Percentiles rank a stretch among this genome's conserved stretches.
phyloP scores from a whole-genome alignment of 164 flowering plant species.

The Umbellularia californica region DNA sequence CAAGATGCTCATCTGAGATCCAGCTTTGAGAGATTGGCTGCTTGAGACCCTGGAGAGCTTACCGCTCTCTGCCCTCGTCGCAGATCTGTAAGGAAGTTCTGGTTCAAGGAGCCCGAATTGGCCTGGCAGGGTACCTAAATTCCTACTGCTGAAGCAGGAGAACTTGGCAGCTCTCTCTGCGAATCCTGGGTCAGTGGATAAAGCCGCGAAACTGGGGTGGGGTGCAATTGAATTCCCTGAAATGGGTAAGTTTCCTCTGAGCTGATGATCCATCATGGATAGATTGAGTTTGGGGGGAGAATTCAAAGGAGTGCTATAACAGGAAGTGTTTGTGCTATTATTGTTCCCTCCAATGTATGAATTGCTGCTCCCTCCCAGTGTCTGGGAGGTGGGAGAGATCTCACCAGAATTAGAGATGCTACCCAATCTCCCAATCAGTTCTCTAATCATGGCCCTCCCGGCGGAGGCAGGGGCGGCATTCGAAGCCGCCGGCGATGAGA shows the following conservation, averaged over 20 bases:
- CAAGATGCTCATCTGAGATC: conserved; percentile 28
- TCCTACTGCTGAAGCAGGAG: conserved; percentile 58
- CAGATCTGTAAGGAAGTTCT: conserved; percentile 30
- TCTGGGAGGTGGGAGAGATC: conserved; percentile 32
- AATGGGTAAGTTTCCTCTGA: conserved; percentile 26
- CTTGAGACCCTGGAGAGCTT: conserved; percentile 55
- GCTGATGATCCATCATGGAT: conserved; percentile 34
- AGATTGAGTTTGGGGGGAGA: conserved; percentile 66
- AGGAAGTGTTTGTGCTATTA: conserved; percentile 36
- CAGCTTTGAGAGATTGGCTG: conserved; percentile 45
- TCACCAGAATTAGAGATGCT: conserved; percentile 53
- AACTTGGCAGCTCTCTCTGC: conserved; percentile 79
- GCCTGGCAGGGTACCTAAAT: conserved; percentile 29
- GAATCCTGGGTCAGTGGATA: conserved; percentile 71
- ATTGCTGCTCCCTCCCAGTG: conserved; percentile 7
- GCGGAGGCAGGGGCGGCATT: conserved; percentile 17
- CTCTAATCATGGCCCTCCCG: conserved; percentile 41
- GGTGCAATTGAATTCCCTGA: conserved; percentile 17
- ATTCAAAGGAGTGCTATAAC: conserved; percentile 55
- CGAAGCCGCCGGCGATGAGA: conserved; percentile 48
- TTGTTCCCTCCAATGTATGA: conserved; percentile 9
- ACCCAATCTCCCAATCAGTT: conserved; percentile 63
- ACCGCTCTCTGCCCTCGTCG: conserved; percentile 20
- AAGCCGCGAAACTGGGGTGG: conserved; percentile 32
- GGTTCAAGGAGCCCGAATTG: conserved; percentile 27